phyloP scores from a whole-genome alignment of 202 grass and related monocot genomes.

The Cymbopogon flexuosus region DNA sequence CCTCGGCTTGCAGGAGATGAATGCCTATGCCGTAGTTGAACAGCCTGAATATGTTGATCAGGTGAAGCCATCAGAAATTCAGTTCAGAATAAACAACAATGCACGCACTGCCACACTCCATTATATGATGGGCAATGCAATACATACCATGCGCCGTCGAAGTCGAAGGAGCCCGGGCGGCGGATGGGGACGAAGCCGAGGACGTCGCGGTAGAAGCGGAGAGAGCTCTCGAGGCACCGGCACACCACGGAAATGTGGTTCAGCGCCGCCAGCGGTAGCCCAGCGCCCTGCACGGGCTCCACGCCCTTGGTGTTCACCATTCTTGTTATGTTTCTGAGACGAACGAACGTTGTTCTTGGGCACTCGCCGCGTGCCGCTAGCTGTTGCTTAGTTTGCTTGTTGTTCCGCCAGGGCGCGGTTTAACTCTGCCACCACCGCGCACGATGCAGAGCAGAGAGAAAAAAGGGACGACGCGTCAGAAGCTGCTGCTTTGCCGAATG shows the following conservation, averaged over 20 bases:
- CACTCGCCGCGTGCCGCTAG: too few relatives aligned
- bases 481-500: too few relatives aligned
- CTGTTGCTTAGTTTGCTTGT: too few relatives aligned
- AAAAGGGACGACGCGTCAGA: too few relatives aligned
- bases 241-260: conserved; percentile 90
- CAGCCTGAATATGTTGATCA: conserved; percentile 39
- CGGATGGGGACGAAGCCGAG: conserved; percentile 74
- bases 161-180: conserved; percentile 64
- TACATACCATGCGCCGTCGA: conserved; percentile 84
- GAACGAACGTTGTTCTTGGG: too few relatives aligned
- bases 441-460: too few relatives aligned
- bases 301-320: conserved; percentile 40
- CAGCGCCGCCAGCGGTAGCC: conserved; percentile 60
- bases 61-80: background rate
- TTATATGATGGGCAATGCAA: too few relatives aligned
- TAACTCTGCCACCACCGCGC: too few relatives aligned
- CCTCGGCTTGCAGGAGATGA: conserved; percentile 63
- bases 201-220: conserved; percentile 72
- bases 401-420: too few relatives aligned
- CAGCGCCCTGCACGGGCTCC: conserved; percentile 11
- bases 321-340: background rate
- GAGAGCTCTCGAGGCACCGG: conserved; percentile 56
- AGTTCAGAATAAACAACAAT: background rate
- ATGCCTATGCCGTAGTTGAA: conserved; percentile 88
- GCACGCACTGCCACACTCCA: background rate